Evolutionary conservation across 805 yeast genomes (phyloP), one percentile per base, ranked within the genome.

Genomic region (Nakazawaea ishiwadae): DNA sequence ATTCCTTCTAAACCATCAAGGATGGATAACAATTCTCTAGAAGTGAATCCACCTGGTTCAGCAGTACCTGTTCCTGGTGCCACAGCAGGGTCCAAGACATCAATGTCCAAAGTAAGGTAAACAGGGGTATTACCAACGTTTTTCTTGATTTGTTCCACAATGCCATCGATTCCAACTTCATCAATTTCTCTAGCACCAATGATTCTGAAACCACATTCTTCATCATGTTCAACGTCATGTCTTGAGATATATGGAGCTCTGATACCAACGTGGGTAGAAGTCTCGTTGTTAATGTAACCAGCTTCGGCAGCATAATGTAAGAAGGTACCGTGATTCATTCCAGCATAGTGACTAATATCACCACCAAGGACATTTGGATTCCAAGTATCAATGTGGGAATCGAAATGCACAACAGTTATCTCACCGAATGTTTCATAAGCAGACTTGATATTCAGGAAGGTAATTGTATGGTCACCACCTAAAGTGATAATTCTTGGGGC

Each of bases 11-110:
- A 59, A 1, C 75, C 78, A 42, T 84, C 81, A 33, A 84, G 49
- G 18, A 83, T 59, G 5, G 70, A 62, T 46, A 81, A 69, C 27
- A 83, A 62, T 54, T 84, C 91, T 35, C 91, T 66, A 0, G 82
- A 65, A 11, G 79, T 70, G 68, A 82, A 74, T 2, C 93, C 93
- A 12, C 89, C 93, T 4, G 73, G 76, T 54, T 84, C 93, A 50
- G 81, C 75, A 4, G 93, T 84, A 8, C 93, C 93, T 0, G 91
- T 83, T 1, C 85, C 90, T 12, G 90, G 85, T 3, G 87, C 87
- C 38, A 68, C 63, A 4, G 84, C 77, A 0, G 89, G 89, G 53
- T 84, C 93, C 45, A 84, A 65, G 2, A 80, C 84, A 54, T 81
- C 88, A 35, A 77, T 71, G 55, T 72, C 77, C 26, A 71, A 66